Evolutionary conservation across 2,329 filamentous ascomycete genomes (phyloP), one percentile per base, ranked within the genome.

Genomic region (Ciborinia camelliae): DNA sequence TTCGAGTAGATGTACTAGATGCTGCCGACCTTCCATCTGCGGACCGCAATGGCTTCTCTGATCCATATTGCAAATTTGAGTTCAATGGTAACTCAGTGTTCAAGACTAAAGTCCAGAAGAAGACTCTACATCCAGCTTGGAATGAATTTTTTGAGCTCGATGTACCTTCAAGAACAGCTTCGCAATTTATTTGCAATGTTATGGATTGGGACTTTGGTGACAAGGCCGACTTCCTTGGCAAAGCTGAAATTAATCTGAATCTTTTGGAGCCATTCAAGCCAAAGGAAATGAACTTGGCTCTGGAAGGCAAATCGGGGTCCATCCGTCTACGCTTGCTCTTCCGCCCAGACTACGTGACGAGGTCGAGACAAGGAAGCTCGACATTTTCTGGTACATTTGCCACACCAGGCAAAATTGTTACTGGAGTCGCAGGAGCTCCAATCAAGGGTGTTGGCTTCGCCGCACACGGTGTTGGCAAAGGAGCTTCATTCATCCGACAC

Each of bases 201-300:
- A 96, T 89, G 75, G 95, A 99, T 75, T 99, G 94, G 86, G 95
- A 99, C 76, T 96, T 98, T 80, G 94, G 91, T 55, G 92, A 96
- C 76, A 94, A 93, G 77, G 92, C 93, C 1, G 95, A 99, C 77
- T 90, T 90, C 75, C 80, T 99, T n/a, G 95, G 95, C 52, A 84
- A 82, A 66, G 83, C 91, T 0, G 79, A 81, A 5, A 91, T 99
- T 73, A 87, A 91, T 71, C 83, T 99, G 20, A 86, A 89, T 58
- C 78, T 87, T 39, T 82, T 99, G 9, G 92, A 97, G 71, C 95
- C 95, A 0, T 97, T 98, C 81, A 85, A 85, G 74, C 85, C 87
- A 14, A 86, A 90, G 71, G 92, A 96, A 75, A 82, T 92, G 39
- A 86, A 81, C 14, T 84, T 96, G 37, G 79, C 84, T 0, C 82